These are phyloP conservation scores for Suillus clintonianus DNA, from an alignment of 768 basidiomycete species.

Conservation along the genomic window DNA sequence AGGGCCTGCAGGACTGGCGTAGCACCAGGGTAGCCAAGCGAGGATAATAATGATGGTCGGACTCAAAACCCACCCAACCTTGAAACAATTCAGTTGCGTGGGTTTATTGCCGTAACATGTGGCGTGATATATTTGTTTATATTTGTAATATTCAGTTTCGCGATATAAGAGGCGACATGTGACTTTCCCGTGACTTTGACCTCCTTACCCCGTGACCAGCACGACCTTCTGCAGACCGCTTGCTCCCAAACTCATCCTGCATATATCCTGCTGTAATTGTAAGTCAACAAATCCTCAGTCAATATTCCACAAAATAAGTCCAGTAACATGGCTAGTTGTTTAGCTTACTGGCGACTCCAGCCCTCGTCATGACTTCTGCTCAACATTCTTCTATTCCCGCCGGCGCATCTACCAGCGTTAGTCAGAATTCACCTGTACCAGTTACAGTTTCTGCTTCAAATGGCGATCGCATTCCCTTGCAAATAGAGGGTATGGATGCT, in stretches of 20 bases:
- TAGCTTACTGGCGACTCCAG: neutral
- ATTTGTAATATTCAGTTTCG: constrained; percentile 25
- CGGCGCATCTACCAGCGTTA: constrained; percentile 13
- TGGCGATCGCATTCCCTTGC: constrained; percentile 11
- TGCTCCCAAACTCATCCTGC: neutral
- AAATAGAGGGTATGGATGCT: constrained; percentile 40
- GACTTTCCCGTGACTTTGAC: constrained; percentile 44
- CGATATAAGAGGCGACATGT: constrained; percentile 41
- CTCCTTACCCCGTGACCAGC: constrained; percentile 45
- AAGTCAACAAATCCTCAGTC: neutral
- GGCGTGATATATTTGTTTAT: constrained; percentile 28
- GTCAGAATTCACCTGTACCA: constrained; percentile 12
- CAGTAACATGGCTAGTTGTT: neutral
- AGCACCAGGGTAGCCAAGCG: neutral
- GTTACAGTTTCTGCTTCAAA: constrained; percentile 10
- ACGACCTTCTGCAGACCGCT: constrained; percentile 12
- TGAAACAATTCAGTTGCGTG: constrained; percentile 2
- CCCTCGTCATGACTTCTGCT: constrained; percentile 1
- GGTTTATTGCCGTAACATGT: constrained; percentile 1
- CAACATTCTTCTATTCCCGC: constrained; percentile 3
- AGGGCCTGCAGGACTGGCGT: neutral
- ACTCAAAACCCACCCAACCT: no score
- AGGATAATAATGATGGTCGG: neutral
- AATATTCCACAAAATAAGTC: no score
- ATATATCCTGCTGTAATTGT: neutral